Base-by-base conservation (phyloP, 176 grass and related monocot species). In the Echinochloa phyllopogon region DNA sequence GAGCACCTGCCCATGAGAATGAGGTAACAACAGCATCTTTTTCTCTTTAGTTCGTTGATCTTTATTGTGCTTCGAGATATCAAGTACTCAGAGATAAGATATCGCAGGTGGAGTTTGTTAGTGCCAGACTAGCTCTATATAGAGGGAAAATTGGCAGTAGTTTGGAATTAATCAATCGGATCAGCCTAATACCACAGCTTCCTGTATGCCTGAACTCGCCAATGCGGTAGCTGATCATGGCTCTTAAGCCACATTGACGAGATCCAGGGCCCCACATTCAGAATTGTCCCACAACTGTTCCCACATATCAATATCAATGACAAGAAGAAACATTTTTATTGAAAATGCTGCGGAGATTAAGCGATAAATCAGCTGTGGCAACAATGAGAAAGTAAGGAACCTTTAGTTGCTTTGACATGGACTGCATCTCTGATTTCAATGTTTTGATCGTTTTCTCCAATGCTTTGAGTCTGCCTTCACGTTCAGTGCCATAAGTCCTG, bases 341-440 rank as follows among this genome's bases (percentile, higher is more conserved):
- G 62, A 85, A 75, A 67, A 42, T 49, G 23, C 3, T n/a, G 41
- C 15, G 16, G 5, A 85, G 11, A 74, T 20, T 14, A 84, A 58
- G 56, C 17, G 4, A 73, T 45, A 79, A 76, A 74, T 55, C 18
- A 41, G 3, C 45, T 61, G 13, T 48, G 45, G 48, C 29, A 57
- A 83, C 37, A 83, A 41, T n/a, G 73, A 82, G 69, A 81, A 10
- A 82, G 83, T 81, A 71, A 85, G 38, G 20, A 74, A 99, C 96
- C 96, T 99, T 99, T 14, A 96, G 84, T 60, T 91, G 78, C 78
- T 94, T 96, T n/a, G 87, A 92, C 87, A 92, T 85, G 12, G 88
- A 94, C 64, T 99, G 96, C 89, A 96, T 89, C 84, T 99, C 89
- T 4, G 74, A 92, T 94, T 99, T 99, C 77, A 94, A 44, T 60